phyloP scores from a whole-genome alignment of 2,329 filamentous ascomycete genomes.

The Xylaria sp. region DNA sequence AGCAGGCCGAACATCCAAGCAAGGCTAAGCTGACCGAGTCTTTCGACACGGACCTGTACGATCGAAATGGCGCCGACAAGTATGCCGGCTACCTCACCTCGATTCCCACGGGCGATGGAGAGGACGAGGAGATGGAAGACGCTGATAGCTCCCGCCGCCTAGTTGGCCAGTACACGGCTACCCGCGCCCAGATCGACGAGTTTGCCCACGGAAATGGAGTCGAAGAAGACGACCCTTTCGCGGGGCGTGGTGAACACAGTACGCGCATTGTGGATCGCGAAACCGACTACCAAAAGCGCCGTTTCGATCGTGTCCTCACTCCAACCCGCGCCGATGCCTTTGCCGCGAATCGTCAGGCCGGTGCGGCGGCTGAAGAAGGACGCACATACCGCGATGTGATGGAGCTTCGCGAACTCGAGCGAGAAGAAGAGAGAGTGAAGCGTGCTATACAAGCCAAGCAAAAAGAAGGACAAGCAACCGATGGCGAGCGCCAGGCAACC shows the following conservation, averaged over 20 bases:
- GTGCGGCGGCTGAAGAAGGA: slow-evolving; percentile 73
- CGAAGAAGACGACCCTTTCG: slow-evolving; percentile 90
- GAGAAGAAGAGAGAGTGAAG: slow-evolving; percentile 89
- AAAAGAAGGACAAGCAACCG: slow-evolving; percentile 67
- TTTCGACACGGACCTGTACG: slow-evolving; percentile 90
- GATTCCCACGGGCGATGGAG: slow-evolving; percentile 81
- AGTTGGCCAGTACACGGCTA: slow-evolving; percentile 95
- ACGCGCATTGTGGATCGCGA: slow-evolving; percentile 92
- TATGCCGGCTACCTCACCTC: slow-evolving; percentile 92
- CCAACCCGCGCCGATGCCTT: slow-evolving; percentile 89
- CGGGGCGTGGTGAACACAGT: slow-evolving; percentile 85
- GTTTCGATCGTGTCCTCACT: slow-evolving; percentile 87
- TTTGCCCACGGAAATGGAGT: slow-evolving; percentile 86
- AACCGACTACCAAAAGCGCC: slow-evolving; percentile 96
- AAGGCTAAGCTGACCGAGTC: slow-evolving; percentile 92
- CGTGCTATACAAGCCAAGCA: slow-evolving; percentile 83
- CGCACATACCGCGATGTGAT: slow-evolving; percentile 90
- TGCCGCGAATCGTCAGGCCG: slow-evolving; percentile 76
- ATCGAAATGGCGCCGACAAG: slow-evolving; percentile 79
- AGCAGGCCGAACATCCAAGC: slow-evolving; percentile 84
- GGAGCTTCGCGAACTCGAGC: slow-evolving; percentile 88
- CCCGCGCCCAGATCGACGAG: slow-evolving; percentile 91
- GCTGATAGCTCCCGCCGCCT: slow-evolving; percentile 79
- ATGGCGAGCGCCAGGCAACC: slow-evolving; percentile 74
- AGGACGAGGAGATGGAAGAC: slow-evolving; percentile 82